Percentiles rank a stretch among this genome's conserved stretches.
Evolutionary conservation across 1,139 yeast genomes (phyloP).

Genomic region (Scheffersomyces parashehatae): DNA sequence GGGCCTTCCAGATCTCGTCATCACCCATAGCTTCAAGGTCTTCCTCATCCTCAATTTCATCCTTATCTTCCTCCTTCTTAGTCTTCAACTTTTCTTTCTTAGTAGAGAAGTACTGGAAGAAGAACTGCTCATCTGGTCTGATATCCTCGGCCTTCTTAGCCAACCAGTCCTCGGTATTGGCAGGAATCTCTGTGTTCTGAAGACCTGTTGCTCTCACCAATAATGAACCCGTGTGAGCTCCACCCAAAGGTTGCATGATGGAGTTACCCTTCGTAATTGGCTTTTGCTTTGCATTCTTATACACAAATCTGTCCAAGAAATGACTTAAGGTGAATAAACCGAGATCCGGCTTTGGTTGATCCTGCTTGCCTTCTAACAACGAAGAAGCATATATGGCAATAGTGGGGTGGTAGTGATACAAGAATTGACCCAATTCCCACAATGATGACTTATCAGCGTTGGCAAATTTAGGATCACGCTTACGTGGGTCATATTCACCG

Average conservation of each 20-base stretch:
- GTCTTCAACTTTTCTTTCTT: conserved; percentile 51
- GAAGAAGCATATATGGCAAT: conserved; percentile 78
- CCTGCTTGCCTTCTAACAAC: conserved; percentile 43
- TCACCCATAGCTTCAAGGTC: conserved; percentile 57
- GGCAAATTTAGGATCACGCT: conserved; percentile 88
- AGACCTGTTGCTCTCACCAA: conserved; percentile 69
- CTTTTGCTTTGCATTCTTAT: conserved; percentile 86
- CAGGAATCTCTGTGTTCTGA: conserved; percentile 54
- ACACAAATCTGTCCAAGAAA: conserved; percentile 93
- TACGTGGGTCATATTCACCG: conserved; percentile 72
- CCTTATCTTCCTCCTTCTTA: conserved; percentile 23
- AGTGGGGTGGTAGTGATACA: conserved; percentile 90
- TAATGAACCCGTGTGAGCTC: conserved; percentile 75
- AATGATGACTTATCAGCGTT: conserved; percentile 77
- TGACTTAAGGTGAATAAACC: conserved; percentile 86
- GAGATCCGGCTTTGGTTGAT: conserved; percentile 75
- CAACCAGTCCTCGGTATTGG: conserved; percentile 82
- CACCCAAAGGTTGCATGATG: conserved; percentile 97
- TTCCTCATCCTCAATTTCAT: conserved; percentile 32
- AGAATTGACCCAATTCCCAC: conserved; percentile 81
- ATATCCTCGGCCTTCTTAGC: conserved; percentile 62
- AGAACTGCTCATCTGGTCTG: conserved; percentile 86
- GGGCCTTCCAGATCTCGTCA: conserved; percentile 86
- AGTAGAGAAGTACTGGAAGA: conserved; percentile 79
- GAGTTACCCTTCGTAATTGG: conserved; percentile 74